These are phyloP conservation scores for Paraleonurus japonicus DNA, from an alignment of 257 asterid genomes.

Conservation along the genomic window DNA sequence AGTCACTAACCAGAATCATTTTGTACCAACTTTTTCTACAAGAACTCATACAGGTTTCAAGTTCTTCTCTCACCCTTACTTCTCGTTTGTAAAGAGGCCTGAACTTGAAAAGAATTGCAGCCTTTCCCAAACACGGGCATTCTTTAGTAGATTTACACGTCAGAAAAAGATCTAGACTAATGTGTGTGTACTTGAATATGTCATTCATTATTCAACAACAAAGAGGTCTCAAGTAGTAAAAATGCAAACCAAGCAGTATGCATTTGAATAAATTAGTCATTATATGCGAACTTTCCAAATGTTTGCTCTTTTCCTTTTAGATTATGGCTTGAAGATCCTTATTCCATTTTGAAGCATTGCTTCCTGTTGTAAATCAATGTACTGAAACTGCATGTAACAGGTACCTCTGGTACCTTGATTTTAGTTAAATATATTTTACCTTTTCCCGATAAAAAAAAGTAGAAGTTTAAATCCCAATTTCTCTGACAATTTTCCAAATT, in stretches of 20 bases:
- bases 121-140: not conserved
- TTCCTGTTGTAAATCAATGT: too few species aligned
- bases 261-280: not conserved
- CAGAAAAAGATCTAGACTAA: not conserved
- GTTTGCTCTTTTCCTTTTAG: too few species aligned
- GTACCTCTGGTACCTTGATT: too few species aligned
- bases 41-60: not conserved
- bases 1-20: not conserved
- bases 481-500: too few species aligned
- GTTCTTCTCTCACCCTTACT: not conserved
- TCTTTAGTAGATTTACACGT: not conserved
- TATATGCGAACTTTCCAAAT: too few species aligned
- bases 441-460: too few species aligned
- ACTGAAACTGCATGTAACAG: too few species aligned
- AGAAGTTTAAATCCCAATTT: too few species aligned
- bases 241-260: not conserved
- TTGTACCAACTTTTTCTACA: not conserved
- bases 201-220: slow-evolving; percentile 1
- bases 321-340: too few species aligned
- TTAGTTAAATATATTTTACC: too few species aligned
- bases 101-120: not conserved
- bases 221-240: not conserved
- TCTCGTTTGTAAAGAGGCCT: not conserved
- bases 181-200: not conserved
- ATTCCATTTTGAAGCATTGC: too few species aligned